Base-by-base conservation (phyloP, 1,284 basidiomycete genomes). In the Ganoderma resinaceum region DNA sequence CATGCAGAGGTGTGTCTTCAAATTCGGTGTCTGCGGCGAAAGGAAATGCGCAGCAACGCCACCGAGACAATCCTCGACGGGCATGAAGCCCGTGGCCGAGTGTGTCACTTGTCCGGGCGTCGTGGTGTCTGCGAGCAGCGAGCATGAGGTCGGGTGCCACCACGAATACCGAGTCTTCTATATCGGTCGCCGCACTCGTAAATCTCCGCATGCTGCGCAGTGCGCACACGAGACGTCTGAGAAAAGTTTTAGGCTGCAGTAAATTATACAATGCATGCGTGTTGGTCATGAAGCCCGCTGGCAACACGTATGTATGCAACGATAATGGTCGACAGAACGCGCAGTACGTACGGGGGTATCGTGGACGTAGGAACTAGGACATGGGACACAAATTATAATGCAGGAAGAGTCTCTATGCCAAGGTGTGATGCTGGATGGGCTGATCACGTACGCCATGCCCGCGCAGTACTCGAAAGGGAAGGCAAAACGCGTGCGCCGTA, bases 211-310 rank as follows among this genome's bases (percentile, higher is more conserved):
- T 29, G n/a, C n/a, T n/a, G n/a, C n/a, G n/a, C n/a, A n/a, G n/a
- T n/a, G n/a, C 46, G n/a, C 20, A 26, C 46, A 23, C 46, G n/a
- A n/a, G n/a, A n/a, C n/a, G n/a, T n/a, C n/a, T n/a, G n/a, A 49
- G 1, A 49, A 20, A 26, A 33, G 31, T 33, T 58, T 58, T 58
- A 37, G 55, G n/a, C 33, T 58, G 55, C 55, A 58, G 64, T 57
- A 66, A 65, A 66, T 68, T 70, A 58, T 37, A 71, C 70, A 69
- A 40, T 63, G 70, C 70, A 66, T 55, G 62, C 67, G 67, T 65
- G 67, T 68, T 66, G 67, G 52, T 68, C 65, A 66, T 65, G 62
- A 68, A 65, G 67, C 70, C 70, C 65, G 70, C 67, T 66, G 67
- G 67, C 70, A 53, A 63, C 66, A 66, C 67, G 62, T 60, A 65